These are phyloP conservation scores for Lophiostoma macrostomum DNA, from an alignment of 495 filamentous ascomycete genomes.

Conservation along the genomic window DNA sequence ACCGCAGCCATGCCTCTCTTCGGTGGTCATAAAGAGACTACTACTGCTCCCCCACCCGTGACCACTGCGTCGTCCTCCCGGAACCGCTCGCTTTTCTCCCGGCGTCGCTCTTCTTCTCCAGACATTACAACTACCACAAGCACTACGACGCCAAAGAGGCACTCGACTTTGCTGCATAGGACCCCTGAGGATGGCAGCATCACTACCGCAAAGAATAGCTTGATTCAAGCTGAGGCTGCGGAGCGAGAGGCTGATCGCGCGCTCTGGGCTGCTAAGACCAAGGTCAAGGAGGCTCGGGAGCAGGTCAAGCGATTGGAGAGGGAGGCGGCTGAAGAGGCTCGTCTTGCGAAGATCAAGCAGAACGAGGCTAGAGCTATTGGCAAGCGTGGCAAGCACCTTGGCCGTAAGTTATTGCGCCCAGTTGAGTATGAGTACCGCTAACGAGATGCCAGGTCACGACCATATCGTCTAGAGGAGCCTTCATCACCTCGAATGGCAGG, in stretches of 20 bases:
- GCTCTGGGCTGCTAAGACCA: conserved; percentile 52
- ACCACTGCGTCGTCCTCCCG: conserved; percentile 31
- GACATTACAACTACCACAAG: conserved; percentile 26
- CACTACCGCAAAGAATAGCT: conserved; percentile 53
- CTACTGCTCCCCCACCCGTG: conserved; percentile 1
- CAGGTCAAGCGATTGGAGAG: conserved; percentile 61
- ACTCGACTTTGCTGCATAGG: conserved; percentile 48
- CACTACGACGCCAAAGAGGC: conserved; percentile 19
- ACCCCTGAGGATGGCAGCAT: conserved; percentile 58
- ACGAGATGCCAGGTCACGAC: too few relatives aligned
- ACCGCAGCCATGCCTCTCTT: conserved; percentile 33
- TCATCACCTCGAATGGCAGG: too few relatives aligned
- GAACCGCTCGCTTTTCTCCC: conserved; percentile 47
- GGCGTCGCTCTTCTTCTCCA: conserved; percentile 46
- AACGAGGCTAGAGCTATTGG: conserved; percentile 59
- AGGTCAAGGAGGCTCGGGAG: conserved; percentile 59
- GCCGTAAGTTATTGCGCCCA: conserved; percentile 54
- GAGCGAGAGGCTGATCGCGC: conserved; percentile 63
- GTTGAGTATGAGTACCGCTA: too few relatives aligned
- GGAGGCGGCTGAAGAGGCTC: conserved; percentile 63
- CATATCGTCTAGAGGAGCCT: too few relatives aligned
- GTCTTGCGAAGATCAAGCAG: conserved; percentile 64
- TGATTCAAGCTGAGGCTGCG: conserved; percentile 56
- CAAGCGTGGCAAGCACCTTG: conserved; percentile 63
- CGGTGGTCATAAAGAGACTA: conserved; percentile 20